These are phyloP conservation scores for Logfia minima DNA, from an alignment of 129 eudicot genomes.

Conservation along the genomic window DNA sequence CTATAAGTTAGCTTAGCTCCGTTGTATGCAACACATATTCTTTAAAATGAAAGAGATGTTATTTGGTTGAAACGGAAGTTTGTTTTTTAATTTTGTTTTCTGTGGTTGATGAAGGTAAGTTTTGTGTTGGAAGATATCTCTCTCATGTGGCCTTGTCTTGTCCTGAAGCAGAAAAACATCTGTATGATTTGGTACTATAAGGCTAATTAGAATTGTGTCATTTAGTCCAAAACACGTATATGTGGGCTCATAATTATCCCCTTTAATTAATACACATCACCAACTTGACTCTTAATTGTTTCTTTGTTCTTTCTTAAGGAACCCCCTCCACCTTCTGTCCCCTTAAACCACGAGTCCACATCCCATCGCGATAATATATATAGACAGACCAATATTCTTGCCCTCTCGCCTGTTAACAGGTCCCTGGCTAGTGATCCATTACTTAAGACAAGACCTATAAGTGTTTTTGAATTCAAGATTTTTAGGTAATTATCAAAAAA, in stretches of 20 bases:
- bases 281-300: conserved; percentile 22
- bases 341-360: conserved; percentile 9
- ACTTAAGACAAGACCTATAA: background rate
- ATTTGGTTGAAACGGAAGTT: background rate
- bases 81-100: no score
- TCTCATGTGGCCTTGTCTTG: conserved; percentile 64
- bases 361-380: background rate
- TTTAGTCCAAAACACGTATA: conserved; percentile 32
- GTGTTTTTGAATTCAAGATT: no score
- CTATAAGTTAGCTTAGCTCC: no score
- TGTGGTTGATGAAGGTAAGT: background rate
- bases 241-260: conserved; percentile 39
- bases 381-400: background rate
- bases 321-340: conserved; percentile 32
- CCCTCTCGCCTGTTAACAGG: background rate
- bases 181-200: conserved; percentile 44
- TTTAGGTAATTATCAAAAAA: background rate
- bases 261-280: conserved; percentile 15
- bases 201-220: conserved; percentile 43
- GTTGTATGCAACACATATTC: background rate
- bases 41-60: background rate
- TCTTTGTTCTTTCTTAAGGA: conserved; percentile 35
- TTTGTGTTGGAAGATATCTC: background rate
- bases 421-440: background rate
- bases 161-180: conserved; percentile 57